Conservation (phyloP, 805 yeast species). For the Yarrowia yakushimensis region DNA sequence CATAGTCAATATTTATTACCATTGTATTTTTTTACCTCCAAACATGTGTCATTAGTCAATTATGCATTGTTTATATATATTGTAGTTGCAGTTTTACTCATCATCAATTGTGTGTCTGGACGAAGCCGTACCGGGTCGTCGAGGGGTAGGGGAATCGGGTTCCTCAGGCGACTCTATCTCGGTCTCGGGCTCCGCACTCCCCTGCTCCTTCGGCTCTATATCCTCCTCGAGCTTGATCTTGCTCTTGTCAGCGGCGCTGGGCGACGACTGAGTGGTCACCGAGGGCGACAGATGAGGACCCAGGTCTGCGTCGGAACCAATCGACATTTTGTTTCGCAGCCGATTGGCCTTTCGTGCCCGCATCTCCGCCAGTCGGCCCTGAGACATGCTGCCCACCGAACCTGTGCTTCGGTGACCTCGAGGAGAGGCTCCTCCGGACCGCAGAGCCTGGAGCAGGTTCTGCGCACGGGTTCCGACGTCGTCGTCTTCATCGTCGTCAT, state of each 20-base stretch:
- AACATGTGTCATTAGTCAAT: constrained; percentile 7
- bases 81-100: not conserved
- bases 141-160: constrained; percentile 17
- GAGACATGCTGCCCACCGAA: constrained; percentile 5
- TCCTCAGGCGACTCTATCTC: constrained; percentile 13
- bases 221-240: constrained; percentile 15
- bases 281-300: not conserved
- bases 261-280: not conserved
- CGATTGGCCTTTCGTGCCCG: constrained; percentile 32
- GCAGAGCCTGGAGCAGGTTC: constrained; percentile 56
- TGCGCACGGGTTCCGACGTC: constrained; percentile 62
- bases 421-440: constrained; percentile 39
- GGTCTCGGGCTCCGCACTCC: not conserved
- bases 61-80: constrained; percentile 19
- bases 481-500: constrained; percentile 36
- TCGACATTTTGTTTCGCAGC: constrained; percentile 22
- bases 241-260: constrained; percentile 2
- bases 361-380: constrained; percentile 30
- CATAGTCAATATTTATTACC: not conserved
- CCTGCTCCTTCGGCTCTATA: not conserved
- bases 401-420: constrained; percentile 15
- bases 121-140: constrained; percentile 7
- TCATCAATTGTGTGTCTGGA: not conserved
- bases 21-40: no score
- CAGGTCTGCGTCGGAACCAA: constrained; percentile 9